A percentile compares a stretch with the other conserved stretches of the same genome.
These are phyloP conservation scores for Rhodamnia rubescens DNA, from an alignment of 345 rosid species.

Conservation along the genomic window DNA sequence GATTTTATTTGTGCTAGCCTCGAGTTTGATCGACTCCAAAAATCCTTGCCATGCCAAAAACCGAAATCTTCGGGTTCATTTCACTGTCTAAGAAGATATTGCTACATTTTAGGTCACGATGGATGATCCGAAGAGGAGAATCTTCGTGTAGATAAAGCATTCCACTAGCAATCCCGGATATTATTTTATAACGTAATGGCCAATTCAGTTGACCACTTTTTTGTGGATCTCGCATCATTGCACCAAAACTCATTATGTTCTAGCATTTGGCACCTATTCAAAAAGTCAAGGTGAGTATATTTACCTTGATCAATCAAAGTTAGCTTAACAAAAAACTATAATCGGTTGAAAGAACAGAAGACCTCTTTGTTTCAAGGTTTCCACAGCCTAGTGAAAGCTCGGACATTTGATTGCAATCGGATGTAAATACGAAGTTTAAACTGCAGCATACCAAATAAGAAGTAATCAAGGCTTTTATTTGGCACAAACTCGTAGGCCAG, in stretches of 20 bases:
- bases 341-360: neutral
- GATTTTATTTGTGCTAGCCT: neutral
- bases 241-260: neutral
- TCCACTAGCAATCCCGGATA: neutral
- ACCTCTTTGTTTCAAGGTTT: neutral
- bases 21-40: neutral
- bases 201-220: neutral
- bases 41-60: neutral
- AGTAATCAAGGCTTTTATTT: neutral
- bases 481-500: neutral
- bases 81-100: neutral
- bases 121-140: neutral
- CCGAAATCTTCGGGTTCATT: neutral
- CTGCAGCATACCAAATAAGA: neutral
- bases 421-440: neutral
- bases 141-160: neutral
- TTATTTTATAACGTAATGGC: neutral
- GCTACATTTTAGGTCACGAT: neutral
- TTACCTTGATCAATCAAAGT: neutral
- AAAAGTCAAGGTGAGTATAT: neutral
- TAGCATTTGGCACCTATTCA: neutral
- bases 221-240: neutral
- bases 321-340: neutral
- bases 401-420: neutral
- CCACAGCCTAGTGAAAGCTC: accelerated